A percentile compares a stretch with the other conserved stretches of the same genome.
phyloP scores from a whole-genome alignment of 2,329 filamentous ascomycete species.

The Aspergillus glaucus region DNA sequence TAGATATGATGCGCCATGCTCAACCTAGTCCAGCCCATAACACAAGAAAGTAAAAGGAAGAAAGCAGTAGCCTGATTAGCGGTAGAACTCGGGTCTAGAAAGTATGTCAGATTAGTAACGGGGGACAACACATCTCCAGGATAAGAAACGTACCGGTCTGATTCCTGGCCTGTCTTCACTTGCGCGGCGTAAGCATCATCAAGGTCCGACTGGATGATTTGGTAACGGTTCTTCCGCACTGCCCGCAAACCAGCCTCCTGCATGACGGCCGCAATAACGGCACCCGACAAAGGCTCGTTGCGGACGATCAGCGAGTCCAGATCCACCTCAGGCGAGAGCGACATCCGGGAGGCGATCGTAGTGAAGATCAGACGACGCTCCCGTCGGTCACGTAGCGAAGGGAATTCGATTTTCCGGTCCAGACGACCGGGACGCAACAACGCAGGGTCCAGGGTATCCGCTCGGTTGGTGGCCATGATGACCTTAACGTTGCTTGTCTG shows the following conservation, averaged over 20 bases:
- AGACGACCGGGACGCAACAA: slow-evolving; percentile 89
- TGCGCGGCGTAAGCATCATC: slow-evolving; percentile 97
- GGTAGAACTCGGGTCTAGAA: slow-evolving; percentile 84
- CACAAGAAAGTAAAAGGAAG: not conserved
- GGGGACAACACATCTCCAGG: not conserved
- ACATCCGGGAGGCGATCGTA: slow-evolving; percentile 98
- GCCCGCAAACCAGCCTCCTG: slow-evolving; percentile 93
- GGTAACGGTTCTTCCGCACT: slow-evolving; percentile 96
- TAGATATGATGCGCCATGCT: slow-evolving; percentile 25
- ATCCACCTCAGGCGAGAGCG: slow-evolving; percentile 90
- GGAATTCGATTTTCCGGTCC: slow-evolving; percentile 98
- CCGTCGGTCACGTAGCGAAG: slow-evolving; percentile 84
- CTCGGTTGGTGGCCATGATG: slow-evolving; percentile 99
- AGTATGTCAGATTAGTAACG: not conserved
- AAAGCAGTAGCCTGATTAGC: slow-evolving; percentile 30
- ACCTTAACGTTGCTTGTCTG: slow-evolving; percentile 99
- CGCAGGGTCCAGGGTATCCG: slow-evolving; percentile 92
- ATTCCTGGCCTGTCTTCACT: slow-evolving; percentile 75
- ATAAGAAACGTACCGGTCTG: slow-evolving; percentile 47
- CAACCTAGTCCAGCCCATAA: slow-evolving; percentile 8
- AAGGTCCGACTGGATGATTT: slow-evolving; percentile 94
- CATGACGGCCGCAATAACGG: slow-evolving; percentile 98
- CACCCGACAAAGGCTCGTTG: slow-evolving; percentile 91
- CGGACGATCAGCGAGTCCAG: slow-evolving; percentile 92
- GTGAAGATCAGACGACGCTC: slow-evolving; percentile 94